Base-by-base conservation (phyloP, 129 eudicot genomes). In the Flaveria robusta region DNA sequence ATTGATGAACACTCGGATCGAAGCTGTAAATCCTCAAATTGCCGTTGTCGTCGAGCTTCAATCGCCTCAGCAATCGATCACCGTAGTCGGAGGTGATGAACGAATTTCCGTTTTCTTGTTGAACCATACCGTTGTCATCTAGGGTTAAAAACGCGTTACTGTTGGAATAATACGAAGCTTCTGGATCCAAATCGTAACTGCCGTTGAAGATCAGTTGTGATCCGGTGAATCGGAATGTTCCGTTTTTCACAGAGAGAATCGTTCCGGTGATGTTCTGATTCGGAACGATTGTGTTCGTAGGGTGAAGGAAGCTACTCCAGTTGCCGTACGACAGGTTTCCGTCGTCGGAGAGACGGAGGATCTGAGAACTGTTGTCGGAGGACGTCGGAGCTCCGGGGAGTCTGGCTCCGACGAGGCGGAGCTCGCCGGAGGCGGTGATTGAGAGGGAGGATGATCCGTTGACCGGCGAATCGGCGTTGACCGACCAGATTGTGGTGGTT, bases 261-360 rank as follows among this genome's bases (percentile, higher is more conserved):
- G 74, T 76, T 45, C 83, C 88, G 52, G 31, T 82, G 4, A 93
- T 81, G 23, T 67, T 62, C 49, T 93, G 97, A 11, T 15, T 49
- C 6, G 95, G 95, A 29, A 93, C 81, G 43, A 85, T 58, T 9
- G 98, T 90, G 71, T 88, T 71, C 0, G 96, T 90, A 7, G 98
- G 98, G 49, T 74, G 5, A 11, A 7, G 60, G 70, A 90, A 93
- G 68, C 96, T 93, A 3, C 70, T 34, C 90, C 93, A 93, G 56
- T 58, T 74, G 3, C 95, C 96, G 41, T 67, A 86, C 37, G 54
- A 81, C 20, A 93, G 77, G 19, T 69, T 79, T 18, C 98, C 98
- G 66, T 71, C 72, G 56, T 81, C 81, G n/a, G 5, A 15, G 52
- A 92, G 85, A 59, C 22, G 14, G 37, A 92, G 91, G 10, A 16